Conservation (phyloP, 1,284 basidiomycete genomes). For the Cutaneotrichosporon sp. region DNA sequence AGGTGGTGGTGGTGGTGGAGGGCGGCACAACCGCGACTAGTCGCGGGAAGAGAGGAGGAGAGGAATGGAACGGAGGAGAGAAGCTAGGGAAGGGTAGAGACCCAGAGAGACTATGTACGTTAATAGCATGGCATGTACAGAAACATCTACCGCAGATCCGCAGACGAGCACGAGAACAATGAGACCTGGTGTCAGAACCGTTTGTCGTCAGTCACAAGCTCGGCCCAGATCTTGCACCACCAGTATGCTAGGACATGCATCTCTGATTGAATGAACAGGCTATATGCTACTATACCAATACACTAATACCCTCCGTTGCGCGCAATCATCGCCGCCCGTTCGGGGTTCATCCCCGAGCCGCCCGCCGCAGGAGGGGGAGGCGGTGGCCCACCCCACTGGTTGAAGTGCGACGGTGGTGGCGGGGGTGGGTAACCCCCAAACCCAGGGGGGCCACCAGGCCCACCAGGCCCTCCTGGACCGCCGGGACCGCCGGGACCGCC, state of each 20-base stretch:
- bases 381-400: not conserved
- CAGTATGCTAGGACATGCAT: slow-evolving; percentile 4
- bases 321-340: slow-evolving; percentile 20
- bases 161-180: not conserved
- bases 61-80: not conserved
- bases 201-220: not conserved
- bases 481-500: not conserved
- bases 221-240: too few relatives aligned
- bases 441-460: not conserved
- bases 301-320: slow-evolving; percentile 10
- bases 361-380: slow-evolving; percentile 1
- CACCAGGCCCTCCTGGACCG: not conserved
- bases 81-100: not conserved
- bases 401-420: not conserved
- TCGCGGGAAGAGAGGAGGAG: not conserved
- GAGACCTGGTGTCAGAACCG: not conserved
- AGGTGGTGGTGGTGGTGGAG: not conserved
- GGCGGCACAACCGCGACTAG: slow-evolving; percentile 1
- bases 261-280: not conserved
- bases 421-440: not conserved
- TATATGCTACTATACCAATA: slow-evolving; percentile 1
- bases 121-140: not conserved
- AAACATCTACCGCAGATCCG: not conserved
- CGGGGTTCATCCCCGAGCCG: slow-evolving; percentile 15
- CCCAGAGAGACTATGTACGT: not conserved